Evolutionary conservation across 805 yeast species (phyloP).

Genomic region (Candida sakaeoensis): DNA sequence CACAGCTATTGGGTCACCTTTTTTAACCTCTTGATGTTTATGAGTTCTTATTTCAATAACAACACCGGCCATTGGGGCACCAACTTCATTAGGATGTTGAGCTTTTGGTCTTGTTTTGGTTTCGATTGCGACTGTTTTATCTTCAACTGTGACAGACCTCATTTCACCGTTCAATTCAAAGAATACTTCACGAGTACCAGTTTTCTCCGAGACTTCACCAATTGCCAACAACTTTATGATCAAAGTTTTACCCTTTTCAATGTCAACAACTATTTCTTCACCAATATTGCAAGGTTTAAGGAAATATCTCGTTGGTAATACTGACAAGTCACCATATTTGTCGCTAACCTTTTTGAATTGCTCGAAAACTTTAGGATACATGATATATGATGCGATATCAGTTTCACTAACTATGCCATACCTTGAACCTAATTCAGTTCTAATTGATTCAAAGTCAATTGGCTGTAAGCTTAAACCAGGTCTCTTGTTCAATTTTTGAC

Average conservation of each 20-base stretch:
- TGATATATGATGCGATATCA: constrained; percentile 92
- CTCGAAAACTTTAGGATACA: constrained; percentile 98
- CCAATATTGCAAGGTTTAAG: constrained; percentile 82
- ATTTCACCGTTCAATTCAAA: constrained; percentile 98
- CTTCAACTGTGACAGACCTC: constrained; percentile 91
- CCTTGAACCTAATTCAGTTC: constrained; percentile 68
- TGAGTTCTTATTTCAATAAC: constrained; percentile 91
- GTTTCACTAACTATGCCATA: constrained; percentile 74
- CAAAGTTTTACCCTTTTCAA: constrained; percentile 92
- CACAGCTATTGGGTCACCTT: constrained; percentile 94
- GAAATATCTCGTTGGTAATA: constrained; percentile 89
- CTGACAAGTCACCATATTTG: constrained; percentile 87
- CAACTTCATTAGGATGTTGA: constrained; percentile 86
- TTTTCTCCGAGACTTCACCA: constrained; percentile 79
- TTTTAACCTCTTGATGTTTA: constrained; percentile 83
- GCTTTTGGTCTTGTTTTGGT: constrained; percentile 88
- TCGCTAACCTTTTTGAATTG: constrained; percentile 71
- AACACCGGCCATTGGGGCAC: constrained; percentile 99
- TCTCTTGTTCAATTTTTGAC: constrained; percentile 82
- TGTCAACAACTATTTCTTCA: constrained; percentile 84
- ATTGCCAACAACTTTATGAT: constrained; percentile 89
- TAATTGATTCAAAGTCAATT: constrained; percentile 68
- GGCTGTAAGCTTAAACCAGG: constrained; percentile 93
- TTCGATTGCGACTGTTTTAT: constrained; percentile 82
- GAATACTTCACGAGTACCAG: constrained; percentile 94